These are phyloP conservation scores for Colletotrichum melonis DNA, from an alignment of 2,329 filamentous ascomycete species.

Conservation along the genomic window DNA sequence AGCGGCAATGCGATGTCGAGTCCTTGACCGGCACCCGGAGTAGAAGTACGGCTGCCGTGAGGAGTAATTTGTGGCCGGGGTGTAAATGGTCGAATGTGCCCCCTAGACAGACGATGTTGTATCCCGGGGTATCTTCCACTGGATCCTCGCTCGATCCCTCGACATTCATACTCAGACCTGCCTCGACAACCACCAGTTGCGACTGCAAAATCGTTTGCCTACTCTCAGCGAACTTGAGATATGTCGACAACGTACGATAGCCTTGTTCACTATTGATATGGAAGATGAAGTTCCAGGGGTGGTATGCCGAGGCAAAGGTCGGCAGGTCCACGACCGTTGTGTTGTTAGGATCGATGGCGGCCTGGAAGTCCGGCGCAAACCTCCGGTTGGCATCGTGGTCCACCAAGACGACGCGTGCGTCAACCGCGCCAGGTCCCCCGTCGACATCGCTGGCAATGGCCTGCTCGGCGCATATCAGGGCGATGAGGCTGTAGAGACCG, in stretches of 20 bases:
- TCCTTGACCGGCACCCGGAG: constrained; percentile 62
- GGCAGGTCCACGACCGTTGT: constrained; percentile 61
- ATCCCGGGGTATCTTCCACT: constrained; percentile 33
- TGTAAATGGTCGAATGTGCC: constrained; percentile 98
- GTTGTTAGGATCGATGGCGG: constrained; percentile 55
- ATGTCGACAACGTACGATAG: constrained; percentile 65
- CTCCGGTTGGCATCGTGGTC: constrained; percentile 62
- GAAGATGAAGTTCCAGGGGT: constrained; percentile 74
- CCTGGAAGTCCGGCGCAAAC: constrained; percentile 47
- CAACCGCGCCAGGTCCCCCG: constrained; percentile 73
- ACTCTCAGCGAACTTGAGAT: constrained; percentile 58
- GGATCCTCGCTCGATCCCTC: constrained; percentile 15
- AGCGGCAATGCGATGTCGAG: constrained; percentile 58
- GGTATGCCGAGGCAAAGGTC: constrained; percentile 63
- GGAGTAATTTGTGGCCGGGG: constrained; percentile 92
- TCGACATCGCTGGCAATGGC: constrained; percentile 69
- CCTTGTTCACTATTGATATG: constrained; percentile 74
- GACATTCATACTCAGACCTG: constrained; percentile 60
- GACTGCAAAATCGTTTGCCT: constrained; percentile 59
- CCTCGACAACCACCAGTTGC: constrained; percentile 63
- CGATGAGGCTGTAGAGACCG: constrained; percentile 81
- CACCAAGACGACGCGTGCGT: constrained; percentile 80
- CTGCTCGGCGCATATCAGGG: constrained; percentile 74
- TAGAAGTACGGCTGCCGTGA: constrained; percentile 86
- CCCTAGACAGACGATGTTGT: constrained; percentile 75